Base-by-base conservation (phyloP, 208 protist species). In the Naegleria lovaniensis region DNA sequence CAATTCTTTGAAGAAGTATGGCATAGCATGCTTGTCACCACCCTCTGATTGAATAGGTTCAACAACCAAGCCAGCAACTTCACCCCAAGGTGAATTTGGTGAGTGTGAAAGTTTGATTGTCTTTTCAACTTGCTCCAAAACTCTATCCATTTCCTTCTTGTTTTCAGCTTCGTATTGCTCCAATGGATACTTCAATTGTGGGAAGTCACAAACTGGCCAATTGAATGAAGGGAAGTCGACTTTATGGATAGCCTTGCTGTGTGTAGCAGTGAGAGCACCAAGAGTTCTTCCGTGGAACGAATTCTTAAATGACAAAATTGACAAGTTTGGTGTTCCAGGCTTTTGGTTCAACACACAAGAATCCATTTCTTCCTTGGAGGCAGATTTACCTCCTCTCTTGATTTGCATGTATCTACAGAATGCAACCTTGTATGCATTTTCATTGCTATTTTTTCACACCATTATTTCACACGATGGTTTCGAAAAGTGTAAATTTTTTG, bases 211-310 rank as follows among this genome's bases (percentile, higher is more conserved):
- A 67, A 91, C 83, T n/a, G 94, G 94, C 94, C 94, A 95, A 29
- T 95, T 85, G 40, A 95, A 95, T 19, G 94, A 91, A 38, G 94
- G 94, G n/a, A 95, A 93, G 85, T 95, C 94, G 3, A 95, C 59
- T 90, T 96, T 96, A 90, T 95, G 94, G 51, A 96, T 91, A 36
- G 94, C 75, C 67, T 95, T 96, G 16, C 92, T 94, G 43, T 92
- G 92, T 3, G 94, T 95, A 3, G 92, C 93, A 22, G 92, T 91
- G 22, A 96, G 93, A 1, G 93, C 92, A 59, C 93, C 94, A 55
- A 95, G 92, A 4, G 93, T 90, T 55, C 94, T 83, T 36, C 93
- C 94, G 75, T 95, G 94, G 93, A 95, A 95, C 48, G 88, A 92
- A 38, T 16, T 41, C 79, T 92, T 85, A 91, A 95, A 94, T 6